Conservation (phyloP, 768 basidiomycete species). For the Pleurotus giganteus region DNA sequence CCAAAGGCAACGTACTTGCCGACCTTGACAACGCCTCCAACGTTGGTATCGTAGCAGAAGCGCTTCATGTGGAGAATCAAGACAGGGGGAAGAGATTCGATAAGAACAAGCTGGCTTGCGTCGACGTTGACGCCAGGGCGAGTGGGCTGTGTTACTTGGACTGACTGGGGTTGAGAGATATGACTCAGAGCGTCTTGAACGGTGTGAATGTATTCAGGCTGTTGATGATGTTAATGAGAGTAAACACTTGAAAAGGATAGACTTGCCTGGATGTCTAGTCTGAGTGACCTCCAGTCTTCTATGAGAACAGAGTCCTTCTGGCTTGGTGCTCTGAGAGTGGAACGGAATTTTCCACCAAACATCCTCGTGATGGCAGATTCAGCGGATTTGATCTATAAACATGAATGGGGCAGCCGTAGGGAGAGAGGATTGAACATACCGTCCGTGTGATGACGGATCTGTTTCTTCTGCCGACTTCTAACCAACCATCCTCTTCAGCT, state of each 20-base stretch:
- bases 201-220: slow-evolving; percentile 73
- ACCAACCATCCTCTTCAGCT: slow-evolving; percentile 71
- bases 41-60: slow-evolving; percentile 79
- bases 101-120: slow-evolving; percentile 58
- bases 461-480: slow-evolving; percentile 91
- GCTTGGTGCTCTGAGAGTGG: slow-evolving; percentile 75
- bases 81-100: slow-evolving; percentile 82
- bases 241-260: background rate
- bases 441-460: slow-evolving; percentile 76
- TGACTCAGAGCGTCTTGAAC: slow-evolving; percentile 82
- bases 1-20: slow-evolving; percentile 79
- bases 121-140: slow-evolving; percentile 62
- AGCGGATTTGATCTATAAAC: slow-evolving; percentile 61
- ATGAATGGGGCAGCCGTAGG: background rate
- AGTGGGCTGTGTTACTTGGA: slow-evolving; percentile 66
- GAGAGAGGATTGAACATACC: slow-evolving; percentile 39
- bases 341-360: slow-evolving; percentile 91
- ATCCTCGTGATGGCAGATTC: slow-evolving; percentile 90
- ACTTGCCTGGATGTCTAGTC: slow-evolving; percentile 83
- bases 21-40: slow-evolving; percentile 81
- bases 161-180: slow-evolving; percentile 75
- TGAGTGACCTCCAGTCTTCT: slow-evolving; percentile 88
- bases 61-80: slow-evolving; percentile 89
- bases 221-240: slow-evolving; percentile 7
- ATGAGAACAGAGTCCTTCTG: slow-evolving; percentile 85